Percentiles rank a stretch among this genome's conserved stretches.
Evolutionary conservation across 305 asterid species (phyloP).

Genomic region (Withania somnifera): DNA sequence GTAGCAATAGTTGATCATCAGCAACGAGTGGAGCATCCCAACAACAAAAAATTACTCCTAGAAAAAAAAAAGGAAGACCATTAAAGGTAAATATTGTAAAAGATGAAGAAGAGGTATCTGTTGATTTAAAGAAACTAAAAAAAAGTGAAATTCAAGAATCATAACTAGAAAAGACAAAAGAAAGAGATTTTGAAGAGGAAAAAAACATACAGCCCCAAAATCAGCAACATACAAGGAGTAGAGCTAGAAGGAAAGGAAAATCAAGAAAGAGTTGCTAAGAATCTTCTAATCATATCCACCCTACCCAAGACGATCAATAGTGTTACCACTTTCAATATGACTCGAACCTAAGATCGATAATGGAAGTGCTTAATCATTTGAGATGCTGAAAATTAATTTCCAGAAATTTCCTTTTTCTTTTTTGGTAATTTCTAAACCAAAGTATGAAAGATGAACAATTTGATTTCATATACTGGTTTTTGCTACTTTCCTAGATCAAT

Average conservation of each 20-base stretch:
- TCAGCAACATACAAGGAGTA: constrained; percentile 24
- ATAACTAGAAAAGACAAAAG: constrained; percentile 11
- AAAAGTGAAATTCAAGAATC: constrained; percentile 9
- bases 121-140: constrained; percentile 23
- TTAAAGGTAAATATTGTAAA: constrained; percentile 24
- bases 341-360: too few relatives aligned
- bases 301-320: too few relatives aligned
- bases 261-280: constrained; percentile 48
- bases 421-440: too few relatives aligned
- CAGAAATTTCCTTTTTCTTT: too few relatives aligned
- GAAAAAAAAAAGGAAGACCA: constrained; percentile 67
- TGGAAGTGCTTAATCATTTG: too few relatives aligned
- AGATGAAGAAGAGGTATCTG: constrained; percentile 16
- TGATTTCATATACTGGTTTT: too few relatives aligned
- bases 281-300: not conserved
- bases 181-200: not conserved
- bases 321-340: too few relatives aligned
- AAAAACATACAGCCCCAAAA: constrained; percentile 13
- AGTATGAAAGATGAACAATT: too few relatives aligned
- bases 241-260: constrained; percentile 49
- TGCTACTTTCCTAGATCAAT: too few relatives aligned
- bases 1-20: constrained; percentile 40
- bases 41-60: constrained; percentile 16
- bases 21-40: constrained; percentile 22
- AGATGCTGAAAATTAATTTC: too few relatives aligned